phyloP scores from a whole-genome alignment of 208 protist species.

The Strigomonas culicis region DNA sequence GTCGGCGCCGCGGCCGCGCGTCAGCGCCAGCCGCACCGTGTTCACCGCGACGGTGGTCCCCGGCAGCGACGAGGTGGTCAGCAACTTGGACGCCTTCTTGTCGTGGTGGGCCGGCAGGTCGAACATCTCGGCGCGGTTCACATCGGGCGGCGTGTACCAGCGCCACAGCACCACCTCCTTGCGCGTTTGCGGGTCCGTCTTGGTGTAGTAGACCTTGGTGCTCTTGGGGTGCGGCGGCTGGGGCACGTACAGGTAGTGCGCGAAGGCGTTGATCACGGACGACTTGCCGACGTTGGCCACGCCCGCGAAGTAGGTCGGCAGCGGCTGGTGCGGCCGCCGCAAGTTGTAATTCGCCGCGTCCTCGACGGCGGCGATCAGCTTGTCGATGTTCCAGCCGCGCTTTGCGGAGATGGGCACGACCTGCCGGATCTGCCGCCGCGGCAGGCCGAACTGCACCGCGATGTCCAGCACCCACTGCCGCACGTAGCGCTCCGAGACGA shows the following conservation, averaged over 20 bases:
- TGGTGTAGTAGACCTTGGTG: conserved; percentile 87
- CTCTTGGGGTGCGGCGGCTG: conserved; percentile 86
- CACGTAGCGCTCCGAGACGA: conserved; percentile 75
- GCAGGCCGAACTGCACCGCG: conserved; percentile 74
- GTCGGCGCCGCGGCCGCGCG: neutral
- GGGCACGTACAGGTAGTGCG: conserved; percentile 80
- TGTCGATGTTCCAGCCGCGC: conserved; percentile 86
- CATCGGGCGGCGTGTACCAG: conserved; percentile 88
- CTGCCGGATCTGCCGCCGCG: conserved; percentile 57
- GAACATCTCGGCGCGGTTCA: conserved; percentile 87
- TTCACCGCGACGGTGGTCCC: conserved; percentile 86
- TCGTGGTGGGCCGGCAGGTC: conserved; percentile 83
- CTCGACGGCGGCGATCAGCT: conserved; percentile 71
- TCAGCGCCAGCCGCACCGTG: conserved; percentile 67
- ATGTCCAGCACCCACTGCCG: conserved; percentile 80
- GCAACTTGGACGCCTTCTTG: conserved; percentile 83
- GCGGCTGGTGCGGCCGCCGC: conserved; percentile 55
- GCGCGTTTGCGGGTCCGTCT: conserved; percentile 38
- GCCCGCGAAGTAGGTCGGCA: conserved; percentile 88
- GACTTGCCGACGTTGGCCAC: conserved; percentile 91
- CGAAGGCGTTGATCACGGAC: conserved; percentile 90
- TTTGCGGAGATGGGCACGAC: conserved; percentile 86
- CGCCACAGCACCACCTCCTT: conserved; percentile 79
- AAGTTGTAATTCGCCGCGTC: conserved; percentile 78
- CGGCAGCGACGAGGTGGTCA: conserved; percentile 87